Evolutionary conservation across 208 protist genomes (phyloP).

Genomic region (Spongospora subterranea): DNA sequence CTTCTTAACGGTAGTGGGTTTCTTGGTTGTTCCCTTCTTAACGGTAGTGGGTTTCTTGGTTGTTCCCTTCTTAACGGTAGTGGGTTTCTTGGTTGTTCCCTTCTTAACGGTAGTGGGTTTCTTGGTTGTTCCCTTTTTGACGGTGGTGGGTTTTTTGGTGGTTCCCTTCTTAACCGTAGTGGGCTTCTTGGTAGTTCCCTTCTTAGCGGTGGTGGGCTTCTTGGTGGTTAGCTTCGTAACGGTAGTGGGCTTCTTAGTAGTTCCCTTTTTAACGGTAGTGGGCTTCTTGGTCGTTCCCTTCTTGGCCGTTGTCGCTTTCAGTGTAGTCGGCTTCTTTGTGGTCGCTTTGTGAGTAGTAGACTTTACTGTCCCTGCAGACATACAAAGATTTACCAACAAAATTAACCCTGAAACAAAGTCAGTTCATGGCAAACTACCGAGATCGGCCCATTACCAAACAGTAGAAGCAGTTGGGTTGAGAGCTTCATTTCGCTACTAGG

Average conservation of each 20-base stretch:
- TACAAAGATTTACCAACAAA: too few relatives aligned
- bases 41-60: neutral
- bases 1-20: neutral
- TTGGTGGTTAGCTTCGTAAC: neutral
- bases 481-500: too few relatives aligned
- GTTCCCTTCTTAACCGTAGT: neutral
- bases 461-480: too few relatives aligned
- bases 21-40: neutral
- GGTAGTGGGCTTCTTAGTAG: neutral
- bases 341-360: neutral
- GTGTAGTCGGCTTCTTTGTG: neutral
- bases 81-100: neutral
- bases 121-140: neutral
- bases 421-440: too few relatives aligned
- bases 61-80: neutral
- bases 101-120: neutral
- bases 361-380: too few relatives aligned
- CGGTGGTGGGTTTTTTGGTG: neutral
- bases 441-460: too few relatives aligned
- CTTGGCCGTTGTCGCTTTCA: neutral
- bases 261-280: neutral
- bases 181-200: neutral
- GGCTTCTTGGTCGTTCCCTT: neutral
- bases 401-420: too few relatives aligned
- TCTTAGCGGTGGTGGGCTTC: neutral